Base-by-base conservation (phyloP, 2,329 filamentous ascomycete genomes). In the Aureobasidium namibiae region DNA sequence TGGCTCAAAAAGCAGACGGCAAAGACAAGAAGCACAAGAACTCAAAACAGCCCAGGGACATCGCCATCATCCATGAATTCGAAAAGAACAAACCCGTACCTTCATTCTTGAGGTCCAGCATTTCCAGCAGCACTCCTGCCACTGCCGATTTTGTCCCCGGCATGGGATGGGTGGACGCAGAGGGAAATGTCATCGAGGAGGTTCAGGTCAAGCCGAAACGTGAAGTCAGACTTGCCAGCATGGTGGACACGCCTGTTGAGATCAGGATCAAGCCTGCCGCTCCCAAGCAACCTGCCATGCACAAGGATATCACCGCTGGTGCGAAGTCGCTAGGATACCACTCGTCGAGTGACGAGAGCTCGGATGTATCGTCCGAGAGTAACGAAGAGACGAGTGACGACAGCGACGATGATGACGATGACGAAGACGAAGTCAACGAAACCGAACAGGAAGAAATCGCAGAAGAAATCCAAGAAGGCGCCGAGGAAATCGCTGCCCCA, bases 61-160 rank as follows among this genome's bases (percentile, higher is more conserved):
- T 88, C 61, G 79, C 86, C 1, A 77, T 90, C 4, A 81, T 97
- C 3, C 92, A 97, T 72, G 94, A 99, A 70, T 97, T 96, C 69
- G 83, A 88, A 66, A 91, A 90, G 70, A 91, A 88, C 8, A 85
- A 83, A 38, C 92, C 90, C 65, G 87, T 90, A 63, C 89, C 91
- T 0, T 88, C 83, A 4, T 96, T 96, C 69, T 73, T 96, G 61
- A 90, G 89, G 70, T 76, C 79, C 6, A 54, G 76, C 42, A 73
- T 74, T 1, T 72, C 71, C 10, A 70, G 72, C 16, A 78, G 79
- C 48, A 70, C 41, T 44, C 48, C 77, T n/a, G 78, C 79, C 39
- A 72, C 78, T 2, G 38, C 45, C n/a, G 84, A 87, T 59, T 96
- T 87, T 70, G 82, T 94, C 41, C 87, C 96, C 57, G 91, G 88